These are phyloP conservation scores for Pugionium dolabratum DNA, from an alignment of 345 rosid genomes.

Conservation along the genomic window DNA sequence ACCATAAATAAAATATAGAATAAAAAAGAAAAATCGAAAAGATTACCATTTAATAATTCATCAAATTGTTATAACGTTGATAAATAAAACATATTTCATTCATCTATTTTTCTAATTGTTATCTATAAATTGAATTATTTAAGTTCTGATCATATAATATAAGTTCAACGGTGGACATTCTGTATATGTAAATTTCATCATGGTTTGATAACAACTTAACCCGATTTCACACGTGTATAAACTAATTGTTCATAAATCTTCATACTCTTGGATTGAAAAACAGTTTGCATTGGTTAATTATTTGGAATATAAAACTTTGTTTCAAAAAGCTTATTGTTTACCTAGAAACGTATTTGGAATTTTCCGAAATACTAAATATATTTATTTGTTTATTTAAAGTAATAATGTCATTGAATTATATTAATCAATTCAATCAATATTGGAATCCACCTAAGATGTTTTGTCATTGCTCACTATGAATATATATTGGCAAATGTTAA, in stretches of 20 bases:
- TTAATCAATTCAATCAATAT: conserved; percentile 18
- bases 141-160: no score
- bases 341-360: conserved; percentile 37
- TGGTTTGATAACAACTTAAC: no score
- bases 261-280: conserved; percentile 13
- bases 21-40: no score
- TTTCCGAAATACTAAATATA: background rate
- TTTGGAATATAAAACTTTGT: conserved; percentile 20
- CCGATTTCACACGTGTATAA: no score
- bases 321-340: conserved; percentile 24
- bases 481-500: conserved; percentile 18
- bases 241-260: background rate
- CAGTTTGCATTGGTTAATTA: background rate
- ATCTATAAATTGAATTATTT: no score
- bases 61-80: no score
- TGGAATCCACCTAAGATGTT: conserved; percentile 41
- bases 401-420: background rate
- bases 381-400: background rate
- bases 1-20: no score
- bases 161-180: no score
- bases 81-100: no score
- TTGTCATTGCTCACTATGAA: conserved; percentile 42
- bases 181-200: no score
- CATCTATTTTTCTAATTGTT: no score
- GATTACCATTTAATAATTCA: no score